Percentiles rank a stretch among this genome's conserved stretches.
Evolutionary conservation across 1,284 basidiomycete genomes (phyloP).

Genomic region (Cutaneotrichosporon sp.): DNA sequence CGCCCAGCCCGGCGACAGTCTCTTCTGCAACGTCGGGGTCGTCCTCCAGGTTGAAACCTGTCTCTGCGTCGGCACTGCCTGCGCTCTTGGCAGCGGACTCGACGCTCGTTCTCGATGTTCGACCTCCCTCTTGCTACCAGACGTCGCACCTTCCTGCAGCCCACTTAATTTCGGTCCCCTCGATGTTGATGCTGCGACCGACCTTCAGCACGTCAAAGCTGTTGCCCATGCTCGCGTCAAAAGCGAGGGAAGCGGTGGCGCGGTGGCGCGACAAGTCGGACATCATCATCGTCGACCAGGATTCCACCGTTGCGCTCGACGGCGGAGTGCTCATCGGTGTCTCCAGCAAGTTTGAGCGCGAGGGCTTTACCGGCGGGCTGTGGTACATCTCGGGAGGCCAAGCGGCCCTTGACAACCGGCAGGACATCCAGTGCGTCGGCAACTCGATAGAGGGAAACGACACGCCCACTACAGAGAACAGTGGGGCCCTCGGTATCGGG

Average conservation of each 20-base stretch:
- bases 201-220: slow-evolving; percentile 75
- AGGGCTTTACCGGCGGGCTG: slow-evolving; percentile 67
- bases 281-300: slow-evolving; percentile 81
- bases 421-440: slow-evolving; percentile 15
- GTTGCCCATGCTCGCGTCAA: slow-evolving; percentile 68
- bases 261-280: slow-evolving; percentile 62
- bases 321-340: slow-evolving; percentile 73
- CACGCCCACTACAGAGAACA: not conserved
- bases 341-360: slow-evolving; percentile 75
- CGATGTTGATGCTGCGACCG: slow-evolving; percentile 87
- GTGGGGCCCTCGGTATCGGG: slow-evolving; percentile 15
- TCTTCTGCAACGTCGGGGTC: not conserved
- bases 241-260: slow-evolving; percentile 58
- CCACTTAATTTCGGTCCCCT: slow-evolving; percentile 89
- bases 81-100: slow-evolving; percentile 24
- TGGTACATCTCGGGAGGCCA: slow-evolving; percentile 81
- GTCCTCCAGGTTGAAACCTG: slow-evolving; percentile 27
- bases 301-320: slow-evolving; percentile 63
- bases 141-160: slow-evolving; percentile 68
- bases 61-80: slow-evolving; percentile 25
- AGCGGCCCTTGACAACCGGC: slow-evolving; percentile 50
- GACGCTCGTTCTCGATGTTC: slow-evolving; percentile 76
- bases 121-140: slow-evolving; percentile 73
- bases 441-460: not conserved
- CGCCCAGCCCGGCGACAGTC: not conserved